A percentile compares a stretch with the other conserved stretches of the same genome.
phyloP scores from a whole-genome alignment of 768 basidiomycete genomes.

The Saitozyma podzolica region DNA sequence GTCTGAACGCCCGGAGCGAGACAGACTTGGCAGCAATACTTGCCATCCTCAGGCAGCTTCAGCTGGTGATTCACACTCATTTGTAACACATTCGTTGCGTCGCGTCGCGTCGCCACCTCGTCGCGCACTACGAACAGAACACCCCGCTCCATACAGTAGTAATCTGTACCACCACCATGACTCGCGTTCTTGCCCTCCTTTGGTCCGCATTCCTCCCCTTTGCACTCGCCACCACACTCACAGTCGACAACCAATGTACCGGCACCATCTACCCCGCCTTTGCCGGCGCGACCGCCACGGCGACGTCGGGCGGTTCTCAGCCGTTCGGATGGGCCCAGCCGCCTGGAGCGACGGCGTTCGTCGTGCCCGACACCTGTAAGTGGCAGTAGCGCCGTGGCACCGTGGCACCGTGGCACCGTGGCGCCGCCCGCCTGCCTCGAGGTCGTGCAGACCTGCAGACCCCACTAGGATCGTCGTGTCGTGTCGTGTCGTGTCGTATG shows the following conservation, averaged over 20 bases:
- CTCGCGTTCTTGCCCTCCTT: background rate
- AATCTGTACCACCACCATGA: background rate
- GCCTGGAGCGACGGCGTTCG: conserved; percentile 10
- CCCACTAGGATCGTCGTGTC: no score
- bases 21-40: no score
- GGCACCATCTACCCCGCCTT: conserved; percentile 13
- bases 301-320: conserved; percentile 6
- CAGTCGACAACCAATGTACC: conserved; percentile 27
- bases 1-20: no score
- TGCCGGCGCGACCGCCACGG: background rate
- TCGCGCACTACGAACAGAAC: no score
- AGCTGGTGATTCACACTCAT: no score
- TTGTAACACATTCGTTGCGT: no score
- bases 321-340: conserved; percentile 18
- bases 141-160: no score
- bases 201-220: background rate
- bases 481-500: no score
- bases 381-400: background rate
- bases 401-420: background rate
- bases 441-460: no score
- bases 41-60: no score
- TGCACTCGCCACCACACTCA: conserved; percentile 7
- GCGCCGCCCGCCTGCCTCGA: background rate
- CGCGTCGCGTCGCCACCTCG: no score
- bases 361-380: conserved; percentile 26